phyloP scores from a whole-genome alignment of 129 eudicot species.

The Lonicera japonica region DNA sequence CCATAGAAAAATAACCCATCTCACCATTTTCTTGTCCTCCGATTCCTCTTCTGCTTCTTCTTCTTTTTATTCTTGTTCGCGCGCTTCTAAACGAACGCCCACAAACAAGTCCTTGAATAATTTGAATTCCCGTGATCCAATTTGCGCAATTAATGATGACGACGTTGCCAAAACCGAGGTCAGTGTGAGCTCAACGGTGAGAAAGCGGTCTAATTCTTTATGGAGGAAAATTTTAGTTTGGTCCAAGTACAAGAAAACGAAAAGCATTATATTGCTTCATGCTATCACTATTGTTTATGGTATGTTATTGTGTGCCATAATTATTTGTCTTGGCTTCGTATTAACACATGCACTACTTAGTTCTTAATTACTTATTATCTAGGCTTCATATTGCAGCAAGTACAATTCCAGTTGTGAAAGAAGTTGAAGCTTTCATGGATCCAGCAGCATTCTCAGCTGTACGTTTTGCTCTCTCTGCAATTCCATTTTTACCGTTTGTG shows the following conservation, averaged over 20 bases:
- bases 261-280: slow-evolving; percentile 30
- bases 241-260: slow-evolving; percentile 22
- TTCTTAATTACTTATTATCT: too few species aligned
- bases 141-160: background rate
- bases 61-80: background rate
- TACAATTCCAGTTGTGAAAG: slow-evolving; percentile 28
- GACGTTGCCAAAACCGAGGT: background rate
- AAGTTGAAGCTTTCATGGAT: slow-evolving; percentile 31
- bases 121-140: slow-evolving; percentile 3
- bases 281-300: slow-evolving; percentile 25
- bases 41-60: background rate
- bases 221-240: slow-evolving; percentile 11
- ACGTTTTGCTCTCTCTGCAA: slow-evolving; percentile 25
- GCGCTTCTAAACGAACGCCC: background rate
- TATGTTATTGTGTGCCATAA: slow-evolving; percentile 2
- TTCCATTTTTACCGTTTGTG: slow-evolving; percentile 33
- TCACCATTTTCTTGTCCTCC: slow-evolving; percentile 9
- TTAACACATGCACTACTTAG: too few species aligned
- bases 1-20: slow-evolving; percentile 5
- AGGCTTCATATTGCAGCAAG: slow-evolving; percentile 21
- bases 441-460: slow-evolving; percentile 31
- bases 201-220: background rate
- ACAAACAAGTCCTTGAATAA: background rate
- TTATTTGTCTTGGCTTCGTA: too few species aligned
- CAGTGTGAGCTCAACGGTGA: background rate